These are phyloP conservation scores for Anacardium occidentale DNA, from an alignment of 345 rosid species.

Conservation along the genomic window DNA sequence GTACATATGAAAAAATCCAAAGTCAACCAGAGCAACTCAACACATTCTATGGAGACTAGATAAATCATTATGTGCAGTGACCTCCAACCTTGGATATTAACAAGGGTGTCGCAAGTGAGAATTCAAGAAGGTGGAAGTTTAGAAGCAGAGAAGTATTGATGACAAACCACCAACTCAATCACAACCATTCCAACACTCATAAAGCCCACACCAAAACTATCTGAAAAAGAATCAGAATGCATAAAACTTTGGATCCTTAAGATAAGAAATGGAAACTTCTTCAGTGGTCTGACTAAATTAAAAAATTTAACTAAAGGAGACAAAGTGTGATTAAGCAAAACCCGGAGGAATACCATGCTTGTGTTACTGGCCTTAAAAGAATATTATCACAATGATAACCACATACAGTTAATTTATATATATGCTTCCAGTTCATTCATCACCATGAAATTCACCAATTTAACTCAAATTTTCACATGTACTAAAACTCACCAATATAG, in stretches of 20 bases:
- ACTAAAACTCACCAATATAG: conserved; percentile 68
- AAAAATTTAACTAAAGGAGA: not conserved
- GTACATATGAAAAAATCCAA: not conserved
- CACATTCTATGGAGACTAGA: not conserved
- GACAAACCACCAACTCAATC: no score
- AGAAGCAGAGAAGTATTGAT: no score
- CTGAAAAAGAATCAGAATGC: not conserved
- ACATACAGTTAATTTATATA: not conserved
- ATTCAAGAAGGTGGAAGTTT: no score
- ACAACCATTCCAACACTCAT: not conserved
- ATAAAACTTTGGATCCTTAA: not conserved
- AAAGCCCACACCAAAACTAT: no score
- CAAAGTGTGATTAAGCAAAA: not conserved
- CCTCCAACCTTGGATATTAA: no score
- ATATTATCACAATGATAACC: conserved; percentile 1
- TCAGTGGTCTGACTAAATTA: not conserved
- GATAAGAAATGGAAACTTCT: not conserved
- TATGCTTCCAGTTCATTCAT: not conserved
- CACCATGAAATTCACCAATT: not conserved
- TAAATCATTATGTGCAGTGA: no score
- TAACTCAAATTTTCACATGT: not conserved
- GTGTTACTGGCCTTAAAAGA: not conserved
- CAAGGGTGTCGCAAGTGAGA: no score
- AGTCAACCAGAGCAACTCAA: not conserved
- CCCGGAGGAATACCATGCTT: not conserved